Percentiles rank a stretch among this genome's conserved stretches.
Evolutionary conservation across 352 stramenopile genomes (phyloP).

Genomic region (Phytophthora capsici): DNA sequence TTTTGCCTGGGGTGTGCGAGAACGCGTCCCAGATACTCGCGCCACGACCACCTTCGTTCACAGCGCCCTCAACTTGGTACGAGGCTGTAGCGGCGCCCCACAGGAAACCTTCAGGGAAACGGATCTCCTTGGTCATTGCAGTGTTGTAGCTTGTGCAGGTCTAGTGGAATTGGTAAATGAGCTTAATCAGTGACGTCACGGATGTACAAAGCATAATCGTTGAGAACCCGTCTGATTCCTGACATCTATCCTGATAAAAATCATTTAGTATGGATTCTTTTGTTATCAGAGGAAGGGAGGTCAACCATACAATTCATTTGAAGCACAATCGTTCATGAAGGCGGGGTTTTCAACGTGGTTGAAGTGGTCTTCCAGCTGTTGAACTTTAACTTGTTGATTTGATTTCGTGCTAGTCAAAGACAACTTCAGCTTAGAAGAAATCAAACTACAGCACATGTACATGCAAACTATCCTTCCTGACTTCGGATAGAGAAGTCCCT

Average conservation of each 20-base stretch:
- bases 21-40: slow-evolving; percentile 93
- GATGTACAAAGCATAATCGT: not conserved
- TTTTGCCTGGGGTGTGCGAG: slow-evolving; percentile 64
- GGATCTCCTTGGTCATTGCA: slow-evolving; percentile 42
- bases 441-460: not conserved
- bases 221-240: not conserved
- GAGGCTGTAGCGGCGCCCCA: slow-evolving; percentile 89
- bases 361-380: not conserved
- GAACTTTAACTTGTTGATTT: not conserved
- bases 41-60: slow-evolving; percentile 79
- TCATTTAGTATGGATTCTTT: not conserved
- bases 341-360: not conserved
- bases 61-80: slow-evolving; percentile 94
- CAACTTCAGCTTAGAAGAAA: not conserved
- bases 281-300: not conserved
- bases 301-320: not conserved
- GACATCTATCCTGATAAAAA: not conserved
- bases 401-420: not conserved
- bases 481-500: not conserved
- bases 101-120: slow-evolving; percentile 69
- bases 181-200: slow-evolving; percentile 5
- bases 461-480: not conserved
- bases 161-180: slow-evolving; percentile 26
- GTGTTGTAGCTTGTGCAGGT: slow-evolving; percentile 2
- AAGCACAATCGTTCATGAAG: not conserved